phyloP scores from a whole-genome alignment of 371 early-diverging fungal genomes.

The Thermomucor indicae-seudaticae region DNA sequence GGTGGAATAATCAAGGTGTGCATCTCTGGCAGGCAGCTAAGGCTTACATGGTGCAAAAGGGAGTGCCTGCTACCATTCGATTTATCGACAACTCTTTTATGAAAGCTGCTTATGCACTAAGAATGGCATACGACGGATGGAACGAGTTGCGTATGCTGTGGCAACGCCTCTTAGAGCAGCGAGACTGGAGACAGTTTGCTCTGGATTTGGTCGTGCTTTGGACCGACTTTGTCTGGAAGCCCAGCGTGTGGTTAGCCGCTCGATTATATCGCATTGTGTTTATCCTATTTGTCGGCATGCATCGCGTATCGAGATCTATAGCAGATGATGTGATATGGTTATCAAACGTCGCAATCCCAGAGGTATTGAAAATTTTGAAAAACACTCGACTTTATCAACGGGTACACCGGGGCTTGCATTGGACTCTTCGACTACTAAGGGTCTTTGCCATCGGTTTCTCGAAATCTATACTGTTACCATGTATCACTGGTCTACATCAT shows the following conservation, averaged over 20 bases:
- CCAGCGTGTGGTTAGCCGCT: slow-evolving; percentile 2
- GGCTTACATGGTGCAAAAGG: neutral
- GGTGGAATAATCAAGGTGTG: slow-evolving; percentile 23
- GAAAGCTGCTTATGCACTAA: neutral
- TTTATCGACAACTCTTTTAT: slow-evolving; percentile 1
- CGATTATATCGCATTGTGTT: slow-evolving; percentile 4
- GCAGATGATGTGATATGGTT: slow-evolving; percentile 17
- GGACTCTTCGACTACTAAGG: no score
- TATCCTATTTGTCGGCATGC: slow-evolving; percentile 14
- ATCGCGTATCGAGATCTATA: slow-evolving; percentile 6
- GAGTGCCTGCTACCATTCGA: slow-evolving; percentile 2
- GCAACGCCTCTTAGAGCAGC: slow-evolving; percentile 16
- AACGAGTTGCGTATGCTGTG: slow-evolving; percentile 5
- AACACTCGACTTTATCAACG: slow-evolving; percentile 1
- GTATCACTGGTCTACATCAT: no score
- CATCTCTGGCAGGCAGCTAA: neutral
- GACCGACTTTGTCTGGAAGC: slow-evolving; percentile 10
- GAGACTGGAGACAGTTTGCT: slow-evolving; percentile 26
- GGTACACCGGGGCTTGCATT: neutral
- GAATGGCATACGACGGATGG: neutral
- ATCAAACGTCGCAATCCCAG: slow-evolving; percentile 6
- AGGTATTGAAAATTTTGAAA: slow-evolving; percentile 1
- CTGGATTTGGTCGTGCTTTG: slow-evolving; percentile 13
- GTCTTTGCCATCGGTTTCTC: no score
- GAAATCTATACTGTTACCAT: no score